phyloP scores from a whole-genome alignment of 2,329 filamentous ascomycete genomes.

The Epichloe gansuensis region DNA sequence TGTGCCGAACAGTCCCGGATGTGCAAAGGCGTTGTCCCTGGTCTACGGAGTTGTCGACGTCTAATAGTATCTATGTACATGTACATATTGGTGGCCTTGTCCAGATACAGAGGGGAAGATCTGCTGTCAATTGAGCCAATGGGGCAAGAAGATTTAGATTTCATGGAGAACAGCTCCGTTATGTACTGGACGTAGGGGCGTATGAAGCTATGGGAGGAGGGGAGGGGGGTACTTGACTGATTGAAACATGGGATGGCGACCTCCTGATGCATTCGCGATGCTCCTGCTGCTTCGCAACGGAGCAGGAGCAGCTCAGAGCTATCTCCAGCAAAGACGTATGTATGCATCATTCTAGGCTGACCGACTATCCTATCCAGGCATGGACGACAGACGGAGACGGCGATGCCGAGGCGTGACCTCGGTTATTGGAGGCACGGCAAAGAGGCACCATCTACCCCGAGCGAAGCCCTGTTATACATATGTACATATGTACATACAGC shows the following conservation, averaged over 20 bases:
- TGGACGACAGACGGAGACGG: conserved; percentile 1
- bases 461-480: conserved; percentile 4
- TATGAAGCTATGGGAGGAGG: background rate
- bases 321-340: no score
- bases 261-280: background rate
- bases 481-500: no score
- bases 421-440: background rate
- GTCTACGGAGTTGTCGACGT: background rate
- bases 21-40: background rate
- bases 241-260: background rate
- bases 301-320: background rate
- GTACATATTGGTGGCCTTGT: background rate
- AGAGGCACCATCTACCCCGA: background rate
- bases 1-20: background rate
- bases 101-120: background rate
- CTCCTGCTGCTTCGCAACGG: background rate
- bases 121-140: background rate
- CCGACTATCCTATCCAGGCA: background rate
- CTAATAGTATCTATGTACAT: background rate
- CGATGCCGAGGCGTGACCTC: conserved; percentile 3
- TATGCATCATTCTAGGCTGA: background rate
- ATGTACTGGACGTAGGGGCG: no score
- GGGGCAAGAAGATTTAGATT: no score
- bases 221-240: background rate
- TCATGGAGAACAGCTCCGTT: no score